Percentiles rank a stretch among this genome's conserved stretches.
phyloP scores from a whole-genome alignment of 2,329 filamentous ascomycete species.

The Septoria petroselini region DNA sequence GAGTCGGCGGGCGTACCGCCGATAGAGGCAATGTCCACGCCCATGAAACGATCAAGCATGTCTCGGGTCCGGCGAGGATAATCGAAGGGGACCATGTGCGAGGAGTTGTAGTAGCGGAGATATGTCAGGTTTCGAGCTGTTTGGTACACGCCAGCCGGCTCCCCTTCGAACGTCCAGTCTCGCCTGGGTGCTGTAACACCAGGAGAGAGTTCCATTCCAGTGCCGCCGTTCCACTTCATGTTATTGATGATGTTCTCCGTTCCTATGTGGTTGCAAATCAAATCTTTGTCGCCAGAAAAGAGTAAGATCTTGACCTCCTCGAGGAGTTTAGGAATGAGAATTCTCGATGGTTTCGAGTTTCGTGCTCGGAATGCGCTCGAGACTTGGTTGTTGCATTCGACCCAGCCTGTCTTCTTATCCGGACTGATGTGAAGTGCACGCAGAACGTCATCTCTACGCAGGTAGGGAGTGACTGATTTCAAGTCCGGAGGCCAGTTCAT shows the following conservation, averaged over 20 bases:
- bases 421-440: constrained; percentile 76
- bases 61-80: constrained; percentile 80
- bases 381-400: constrained; percentile 81
- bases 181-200: constrained; percentile 89
- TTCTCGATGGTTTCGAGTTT: constrained; percentile 69
- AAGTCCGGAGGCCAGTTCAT: constrained; percentile 98
- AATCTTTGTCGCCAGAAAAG: constrained; percentile 88
- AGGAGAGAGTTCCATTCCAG: constrained; percentile 82
- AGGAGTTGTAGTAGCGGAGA: constrained; percentile 89
- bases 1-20: constrained; percentile 77
- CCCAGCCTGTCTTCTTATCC: constrained; percentile 84
- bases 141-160: constrained; percentile 88
- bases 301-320: constrained; percentile 74
- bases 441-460: constrained; percentile 75
- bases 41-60: constrained; percentile 97
- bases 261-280: constrained; percentile 96
- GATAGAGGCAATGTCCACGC: constrained; percentile 84
- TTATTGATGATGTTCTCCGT: constrained; percentile 88
- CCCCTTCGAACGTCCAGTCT: constrained; percentile 89
- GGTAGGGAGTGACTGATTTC: constrained; percentile 71
- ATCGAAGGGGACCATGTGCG: constrained; percentile 98
- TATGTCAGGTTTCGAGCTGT: constrained; percentile 93
- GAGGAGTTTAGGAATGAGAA: constrained; percentile 74
- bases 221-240: constrained; percentile 86
- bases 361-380: constrained; percentile 65